Evolutionary conservation across 2,329 filamentous ascomycete genomes (phyloP), one percentile per base, ranked within the genome.

Genomic region (Aspergillus novoparasiticus): DNA sequence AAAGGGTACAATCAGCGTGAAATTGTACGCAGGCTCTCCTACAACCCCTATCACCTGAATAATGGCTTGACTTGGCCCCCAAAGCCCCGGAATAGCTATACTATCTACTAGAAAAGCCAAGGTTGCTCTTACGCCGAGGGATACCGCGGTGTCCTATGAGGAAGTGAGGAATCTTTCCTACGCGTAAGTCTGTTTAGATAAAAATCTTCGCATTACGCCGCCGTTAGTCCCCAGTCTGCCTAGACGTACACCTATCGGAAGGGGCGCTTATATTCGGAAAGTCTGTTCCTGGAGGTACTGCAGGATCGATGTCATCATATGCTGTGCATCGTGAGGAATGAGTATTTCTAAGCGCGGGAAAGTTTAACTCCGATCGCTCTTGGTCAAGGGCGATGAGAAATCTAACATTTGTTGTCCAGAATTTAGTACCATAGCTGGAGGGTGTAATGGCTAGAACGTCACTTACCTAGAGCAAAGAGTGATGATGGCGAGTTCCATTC

Each of bases 391-490:
- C 5, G 28, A 19, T 12, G 3, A 11, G 16, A 32, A 10, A n/a
- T 8, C 16, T 14, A 16, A 36, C 5, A 6, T 14, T 12, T 36
- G 6, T 36, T 36, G 14, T 6, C 45, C 19, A 26, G 23, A 6
- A 3, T 48, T 48, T 9, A 28, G 23, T 14, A 28, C 23, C 12
- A 23, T 11, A 2, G 71, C 76, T 1, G 53, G 76, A 36, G 75
- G 72, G 0, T 79, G 76, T 41, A 79, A 79, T 62, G 78, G 76
- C 1, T 66, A 76, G n/a, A 78, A 79, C 59, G 76, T 80, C 32
- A 72, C 67, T 14, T 78, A 82, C 61, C 68, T 84, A 2, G 82
- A 84, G 66, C 80, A 84, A 64, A 77, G 76, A 2, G 78, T 84
- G 6, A 60, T 81, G 1, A 32, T 83, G 19, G 80, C 80, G 1